These are phyloP conservation scores for Solanum rostratum DNA, from an alignment of 257 asterid genomes.

Conservation along the genomic window DNA sequence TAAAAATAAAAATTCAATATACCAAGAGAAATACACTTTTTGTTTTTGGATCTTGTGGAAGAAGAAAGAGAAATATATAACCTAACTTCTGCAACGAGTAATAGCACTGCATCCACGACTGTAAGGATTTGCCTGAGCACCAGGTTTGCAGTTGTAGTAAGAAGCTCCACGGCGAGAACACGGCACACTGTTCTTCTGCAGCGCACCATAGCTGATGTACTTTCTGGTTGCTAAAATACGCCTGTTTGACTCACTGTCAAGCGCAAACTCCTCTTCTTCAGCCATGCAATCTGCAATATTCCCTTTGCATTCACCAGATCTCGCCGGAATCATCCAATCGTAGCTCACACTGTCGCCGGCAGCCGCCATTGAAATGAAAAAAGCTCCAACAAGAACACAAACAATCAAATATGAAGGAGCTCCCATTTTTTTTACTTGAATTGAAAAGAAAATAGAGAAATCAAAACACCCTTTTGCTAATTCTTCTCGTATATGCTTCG, in stretches of 20 bases:
- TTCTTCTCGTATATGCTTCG: neutral
- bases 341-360: constrained; percentile 32
- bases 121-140: constrained; percentile 85
- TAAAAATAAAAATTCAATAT: neutral
- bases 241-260: constrained; percentile 68
- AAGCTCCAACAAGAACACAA: constrained; percentile 1
- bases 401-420: neutral
- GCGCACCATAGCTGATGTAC: constrained; percentile 94
- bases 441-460: neutral
- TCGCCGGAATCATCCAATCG: constrained; percentile 49
- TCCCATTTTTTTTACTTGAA: constrained; percentile 5
- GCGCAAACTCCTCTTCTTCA: constrained; percentile 49
- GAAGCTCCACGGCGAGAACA: constrained; percentile 97
- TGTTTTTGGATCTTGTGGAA: neutral
- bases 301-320: constrained; percentile 33
- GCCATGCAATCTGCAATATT: constrained; percentile 46
- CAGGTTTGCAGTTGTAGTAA: constrained; percentile 90
- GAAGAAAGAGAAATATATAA: neutral
- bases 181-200: constrained; percentile 70
- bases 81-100: constrained; percentile 75
- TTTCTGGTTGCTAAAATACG: constrained; percentile 55
- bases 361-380: constrained; percentile 15
- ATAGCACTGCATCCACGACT: constrained; percentile 82
- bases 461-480: neutral
- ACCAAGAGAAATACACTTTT: neutral